These are phyloP conservation scores for Malus hybrid DNA, from an alignment of 331 rosid species.

Conservation along the genomic window DNA sequence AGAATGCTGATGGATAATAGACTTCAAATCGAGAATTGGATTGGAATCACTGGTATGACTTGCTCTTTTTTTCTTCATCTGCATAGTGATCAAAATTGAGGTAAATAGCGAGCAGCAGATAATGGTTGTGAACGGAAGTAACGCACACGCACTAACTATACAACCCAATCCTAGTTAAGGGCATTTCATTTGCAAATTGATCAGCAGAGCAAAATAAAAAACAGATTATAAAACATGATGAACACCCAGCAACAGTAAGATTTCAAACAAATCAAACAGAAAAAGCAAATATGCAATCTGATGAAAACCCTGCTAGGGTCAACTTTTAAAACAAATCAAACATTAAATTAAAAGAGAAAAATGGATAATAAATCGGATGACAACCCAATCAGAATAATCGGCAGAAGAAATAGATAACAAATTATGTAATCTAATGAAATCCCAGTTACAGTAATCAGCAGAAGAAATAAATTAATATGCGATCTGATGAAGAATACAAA, in stretches of 20 bases:
- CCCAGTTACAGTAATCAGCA: too few relatives aligned
- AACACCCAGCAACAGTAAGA: background rate
- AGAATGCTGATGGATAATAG: slow-evolving; percentile 42
- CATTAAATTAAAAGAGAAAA: too few relatives aligned
- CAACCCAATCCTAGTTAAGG: background rate
- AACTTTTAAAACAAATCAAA: background rate
- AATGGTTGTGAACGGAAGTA: background rate
- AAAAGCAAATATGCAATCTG: too few relatives aligned
- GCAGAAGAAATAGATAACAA: background rate
- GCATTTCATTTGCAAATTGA: background rate
- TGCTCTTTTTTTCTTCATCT: slow-evolving; percentile 43
- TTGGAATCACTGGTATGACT: slow-evolving; percentile 1
- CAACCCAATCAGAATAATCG: background rate
- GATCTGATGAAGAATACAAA: too few relatives aligned
- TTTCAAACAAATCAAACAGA: background rate
- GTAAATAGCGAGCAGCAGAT: background rate
- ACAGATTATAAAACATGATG: background rate
- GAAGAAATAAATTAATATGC: too few relatives aligned
- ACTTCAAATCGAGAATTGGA: slow-evolving; percentile 26
- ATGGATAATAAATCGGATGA: background rate
- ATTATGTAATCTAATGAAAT: too few relatives aligned
- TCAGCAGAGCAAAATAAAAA: background rate
- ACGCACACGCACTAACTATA: background rate
- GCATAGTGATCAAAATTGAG: background rate
- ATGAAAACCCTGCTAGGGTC: background rate